Evolutionary conservation across 805 yeast genomes (phyloP), one percentile per base, ranked within the genome.

Genomic region (Saccharomyces paradoxus): DNA sequence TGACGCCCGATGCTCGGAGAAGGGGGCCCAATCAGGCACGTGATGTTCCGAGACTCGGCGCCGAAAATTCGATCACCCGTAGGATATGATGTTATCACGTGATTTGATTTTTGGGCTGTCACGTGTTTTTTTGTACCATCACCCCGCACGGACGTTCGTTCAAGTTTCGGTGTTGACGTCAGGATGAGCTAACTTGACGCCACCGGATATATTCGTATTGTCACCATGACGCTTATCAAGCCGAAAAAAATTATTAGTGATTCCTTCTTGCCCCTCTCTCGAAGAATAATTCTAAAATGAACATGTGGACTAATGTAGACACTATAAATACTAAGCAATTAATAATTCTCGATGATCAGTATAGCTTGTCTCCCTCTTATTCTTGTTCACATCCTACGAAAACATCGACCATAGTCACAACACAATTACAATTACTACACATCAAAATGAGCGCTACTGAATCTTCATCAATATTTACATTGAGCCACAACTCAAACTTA

Each of bases 401-500:
- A 46, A 3, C 29, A 7, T 8, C 28, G 22, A 26, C 21, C 2
- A 14, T 29, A 9, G 7, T 10, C 2, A 46, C 30, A 3, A 26
- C 49, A 46, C 5, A 46, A 24, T 14, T 32, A n/a, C 21, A 14
- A 32, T 14, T 14, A 37, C 24, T 30, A 28, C 9, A 28, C 32
- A 48, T 51, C 50, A 60, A 55, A 60, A 46, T 60, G 57, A 58
- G 61, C 60, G 44, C 52, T 55, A 22, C 13, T 12, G 24, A 37
- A 17, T 37, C 44, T 17, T 51, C 59, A n/a, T 49, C 56, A n/a
- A 56, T 56, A 24, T 68, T 68, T 60, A 60, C 66, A 3, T 58
- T 68, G 32, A 56, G 59, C 27, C 59, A 61, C 51, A 57, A 58
- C 51, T 70, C 73, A n/a, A 65, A 69, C 44, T 58, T 70, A 5